Base-by-base conservation (phyloP, 2,329 filamentous ascomycete genomes). In the Exophiala sp. region DNA sequence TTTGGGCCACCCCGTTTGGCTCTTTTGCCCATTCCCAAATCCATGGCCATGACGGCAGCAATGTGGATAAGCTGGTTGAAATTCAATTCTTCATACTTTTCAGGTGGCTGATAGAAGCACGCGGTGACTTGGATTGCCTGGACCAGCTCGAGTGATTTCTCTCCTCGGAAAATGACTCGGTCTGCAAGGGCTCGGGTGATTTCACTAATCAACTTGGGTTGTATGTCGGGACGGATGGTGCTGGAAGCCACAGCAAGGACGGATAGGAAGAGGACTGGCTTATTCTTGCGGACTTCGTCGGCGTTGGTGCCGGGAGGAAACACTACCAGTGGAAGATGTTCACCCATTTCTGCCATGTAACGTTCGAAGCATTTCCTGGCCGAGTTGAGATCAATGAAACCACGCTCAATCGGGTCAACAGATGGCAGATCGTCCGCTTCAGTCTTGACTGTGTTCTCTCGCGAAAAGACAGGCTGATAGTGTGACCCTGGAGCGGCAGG, bases 31-130 rank as follows among this genome's bases (percentile, higher is more conserved):
- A 95, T 80, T 0, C 90, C 90, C 33, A 95, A 80, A 63, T 95
- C 90, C 50, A 95, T 84, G 21, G 86, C 87, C 85, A 95, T 89
- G 62, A 89, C 81, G 44, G 86, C 86, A 2, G 88, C 87, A 65
- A 89, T 83, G 68, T 95, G 89, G 42, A 90, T 84, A 61, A 94
- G 80, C 72, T 92, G 88, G 72, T 94, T 95, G 68, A 94, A 95
- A 67, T 94, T 94, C 65, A 92, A 82, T 71, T 94, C 87, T 65
- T 95, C 89, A 55, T 88, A 88, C 63, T 88, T 81, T 61, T 92
- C 85, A 0, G 90, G 90, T 12, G 89, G 89, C 68, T 84, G 85
- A 68, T 95, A 95, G 88, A 90, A 95, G 16, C 91, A 80, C n/a
- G 86, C 83, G 5, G 83, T 78, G 3, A 95, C 75, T 54, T 89